Conservation (phyloP, 2,329 filamentous ascomycete genomes). For the Polytolypa hystricis region DNA sequence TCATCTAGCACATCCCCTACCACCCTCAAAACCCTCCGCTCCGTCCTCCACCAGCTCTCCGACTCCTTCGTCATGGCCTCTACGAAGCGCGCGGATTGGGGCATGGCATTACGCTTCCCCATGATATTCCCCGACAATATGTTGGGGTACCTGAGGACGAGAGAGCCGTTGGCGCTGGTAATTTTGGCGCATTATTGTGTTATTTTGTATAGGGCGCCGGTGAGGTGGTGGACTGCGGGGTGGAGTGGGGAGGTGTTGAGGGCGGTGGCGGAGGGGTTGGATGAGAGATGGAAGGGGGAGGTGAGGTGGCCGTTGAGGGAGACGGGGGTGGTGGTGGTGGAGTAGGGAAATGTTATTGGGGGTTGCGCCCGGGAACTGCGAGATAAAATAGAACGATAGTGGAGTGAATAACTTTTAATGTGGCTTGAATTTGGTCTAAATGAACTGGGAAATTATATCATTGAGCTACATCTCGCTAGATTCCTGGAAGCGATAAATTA, state of each 20-base stretch:
- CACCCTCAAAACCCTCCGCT: neutral
- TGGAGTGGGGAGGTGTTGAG: conserved; percentile 11
- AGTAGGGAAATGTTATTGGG: neutral
- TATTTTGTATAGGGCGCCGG: conserved; percentile 15
- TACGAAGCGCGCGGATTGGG: conserved; percentile 11
- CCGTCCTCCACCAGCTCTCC: conserved; percentile 9
- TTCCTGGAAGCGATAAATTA: too few relatives aligned
- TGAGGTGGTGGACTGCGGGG: conserved; percentile 14
- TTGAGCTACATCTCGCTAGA: too few relatives aligned
- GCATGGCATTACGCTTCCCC: conserved; percentile 10
- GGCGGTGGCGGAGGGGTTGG: conserved; percentile 6
- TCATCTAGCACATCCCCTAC: neutral
- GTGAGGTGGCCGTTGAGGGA: conserved; percentile 11
- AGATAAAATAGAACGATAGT: too few relatives aligned
- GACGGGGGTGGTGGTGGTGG: conserved; percentile 1
- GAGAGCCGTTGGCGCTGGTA: conserved; percentile 23
- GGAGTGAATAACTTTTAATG: too few relatives aligned
- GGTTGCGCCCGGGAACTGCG: too few relatives aligned
- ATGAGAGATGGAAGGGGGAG: conserved; percentile 7
- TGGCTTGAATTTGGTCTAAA: too few relatives aligned
- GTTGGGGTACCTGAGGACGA: conserved; percentile 20
- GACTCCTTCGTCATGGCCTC: conserved; percentile 12
- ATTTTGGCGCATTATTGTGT: conserved; percentile 30
- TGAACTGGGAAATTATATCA: too few relatives aligned
- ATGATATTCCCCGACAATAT: conserved; percentile 12